Percentiles rank a stretch among this genome's conserved stretches.
Conservation (phyloP, 495 filamentous ascomycete species). For the Lasiosphaeria hispida region DNA sequence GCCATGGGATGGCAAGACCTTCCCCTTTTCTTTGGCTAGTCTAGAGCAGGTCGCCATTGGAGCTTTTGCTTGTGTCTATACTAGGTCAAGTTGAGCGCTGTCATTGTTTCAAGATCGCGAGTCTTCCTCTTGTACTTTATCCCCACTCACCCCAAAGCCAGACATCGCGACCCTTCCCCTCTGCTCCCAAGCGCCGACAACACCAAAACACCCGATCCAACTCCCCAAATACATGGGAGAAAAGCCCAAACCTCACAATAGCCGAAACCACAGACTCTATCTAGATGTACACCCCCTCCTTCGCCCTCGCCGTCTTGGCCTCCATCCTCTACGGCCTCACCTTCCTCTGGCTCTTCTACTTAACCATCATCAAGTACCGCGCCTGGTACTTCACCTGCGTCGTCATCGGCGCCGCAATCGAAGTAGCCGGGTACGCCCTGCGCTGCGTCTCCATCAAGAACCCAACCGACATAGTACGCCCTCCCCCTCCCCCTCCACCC, state of each 20-base stretch:
- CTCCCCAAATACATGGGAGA: no score
- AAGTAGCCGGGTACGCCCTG: conserved; percentile 44
- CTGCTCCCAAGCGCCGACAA: background rate
- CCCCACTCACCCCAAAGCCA: no score
- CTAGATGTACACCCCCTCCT: conserved; percentile 33
- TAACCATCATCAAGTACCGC: conserved; percentile 28
- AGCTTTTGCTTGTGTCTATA: no score
- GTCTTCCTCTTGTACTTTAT: no score
- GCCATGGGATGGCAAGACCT: no score
- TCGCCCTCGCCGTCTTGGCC: conserved; percentile 27
- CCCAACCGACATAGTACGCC: conserved; percentile 34
- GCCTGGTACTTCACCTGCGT: conserved; percentile 33
- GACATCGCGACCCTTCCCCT: background rate
- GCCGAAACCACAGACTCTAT: background rate
- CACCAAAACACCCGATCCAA: background rate
- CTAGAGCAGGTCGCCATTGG: no score
- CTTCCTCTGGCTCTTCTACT: conserved; percentile 27
- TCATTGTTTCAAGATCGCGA: no score
- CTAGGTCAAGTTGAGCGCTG: no score
- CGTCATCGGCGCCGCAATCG: conserved; percentile 35
- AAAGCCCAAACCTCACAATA: no score
- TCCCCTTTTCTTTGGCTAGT: no score
- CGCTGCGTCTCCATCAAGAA: conserved; percentile 34
- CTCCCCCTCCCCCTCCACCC: conserved; percentile 1
- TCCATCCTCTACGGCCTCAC: conserved; percentile 27